These are phyloP conservation scores for Rhizopus arrhizus DNA, from an alignment of 371 early-diverging fungal species.

Conservation along the genomic window DNA sequence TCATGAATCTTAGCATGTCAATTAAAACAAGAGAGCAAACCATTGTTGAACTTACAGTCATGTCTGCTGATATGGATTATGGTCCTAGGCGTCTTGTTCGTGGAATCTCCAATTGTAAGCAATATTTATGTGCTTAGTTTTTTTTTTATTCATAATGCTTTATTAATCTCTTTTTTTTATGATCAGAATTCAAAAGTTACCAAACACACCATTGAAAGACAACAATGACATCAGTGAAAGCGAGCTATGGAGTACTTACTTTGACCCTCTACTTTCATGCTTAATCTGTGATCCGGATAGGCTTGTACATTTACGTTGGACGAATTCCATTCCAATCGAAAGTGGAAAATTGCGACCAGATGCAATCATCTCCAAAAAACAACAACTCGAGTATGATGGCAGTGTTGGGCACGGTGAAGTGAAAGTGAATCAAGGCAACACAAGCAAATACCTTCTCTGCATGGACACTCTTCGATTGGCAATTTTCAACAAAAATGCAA, in stretches of 20 bases:
- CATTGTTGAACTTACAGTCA: constrained; percentile 18
- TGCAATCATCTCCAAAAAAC: constrained; percentile 14
- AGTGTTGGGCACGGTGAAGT: constrained; percentile 17
- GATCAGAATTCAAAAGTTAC: no score
- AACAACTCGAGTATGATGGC: constrained; percentile 9
- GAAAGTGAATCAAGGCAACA: constrained; percentile 19
- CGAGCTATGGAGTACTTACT: constrained; percentile 8
- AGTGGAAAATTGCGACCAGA: constrained; percentile 14
- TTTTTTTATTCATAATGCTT: no score
- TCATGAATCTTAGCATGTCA: constrained; percentile 16
- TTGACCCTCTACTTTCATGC: constrained; percentile 3
- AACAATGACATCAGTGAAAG: constrained; percentile 6
- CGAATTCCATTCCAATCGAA: constrained; percentile 13
- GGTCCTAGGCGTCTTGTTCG: constrained; percentile 17
- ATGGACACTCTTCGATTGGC: constrained; percentile 29
- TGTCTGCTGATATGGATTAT: constrained; percentile 27
- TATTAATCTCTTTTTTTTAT: no score
- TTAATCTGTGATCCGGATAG: constrained; percentile 17
- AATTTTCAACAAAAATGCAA: constrained; percentile 34
- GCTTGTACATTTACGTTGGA: constrained; percentile 21
- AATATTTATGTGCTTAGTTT: constrained; percentile 2
- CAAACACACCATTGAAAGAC: no score
- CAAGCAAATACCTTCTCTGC: constrained; percentile 18
- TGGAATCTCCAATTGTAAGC: constrained; percentile 16
- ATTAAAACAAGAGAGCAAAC: constrained; percentile 18